Conservation (phyloP, 2,329 filamentous ascomycete genomes). For the Aspergillus tubingensis region DNA sequence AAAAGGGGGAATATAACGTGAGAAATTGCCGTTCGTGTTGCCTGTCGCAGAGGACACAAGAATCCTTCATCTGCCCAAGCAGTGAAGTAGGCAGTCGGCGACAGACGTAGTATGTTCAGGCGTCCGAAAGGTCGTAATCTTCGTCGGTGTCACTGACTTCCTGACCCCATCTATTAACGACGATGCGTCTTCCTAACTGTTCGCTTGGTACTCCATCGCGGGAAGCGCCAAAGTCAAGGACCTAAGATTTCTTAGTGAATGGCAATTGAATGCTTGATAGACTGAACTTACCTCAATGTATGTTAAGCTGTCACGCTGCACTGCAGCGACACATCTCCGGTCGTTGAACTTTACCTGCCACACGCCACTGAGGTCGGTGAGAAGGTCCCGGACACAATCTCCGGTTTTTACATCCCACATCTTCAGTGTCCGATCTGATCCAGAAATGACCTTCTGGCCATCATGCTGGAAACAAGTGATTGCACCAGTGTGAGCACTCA, state of each 20-base stretch:
- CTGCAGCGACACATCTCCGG: slow-evolving; percentile 89
- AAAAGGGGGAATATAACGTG: slow-evolving; percentile 7
- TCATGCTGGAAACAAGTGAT: slow-evolving; percentile 99
- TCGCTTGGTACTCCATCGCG: slow-evolving; percentile 80
- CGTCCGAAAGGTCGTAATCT: slow-evolving; percentile 34
- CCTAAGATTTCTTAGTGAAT: slow-evolving; percentile 56
- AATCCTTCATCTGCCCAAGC: neutral
- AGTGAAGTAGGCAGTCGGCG: neutral
- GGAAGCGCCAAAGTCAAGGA: slow-evolving; percentile 93
- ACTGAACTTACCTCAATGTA: slow-evolving; percentile 81
- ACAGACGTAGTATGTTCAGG: neutral
- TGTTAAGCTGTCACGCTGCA: slow-evolving; percentile 87
- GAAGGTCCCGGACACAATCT: slow-evolving; percentile 86
- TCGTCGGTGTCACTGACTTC: slow-evolving; percentile 40
- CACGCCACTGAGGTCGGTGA: slow-evolving; percentile 92
- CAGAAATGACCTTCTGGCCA: slow-evolving; percentile 92
- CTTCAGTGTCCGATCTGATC: slow-evolving; percentile 92
- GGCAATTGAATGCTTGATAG: neutral
- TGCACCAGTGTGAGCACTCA: slow-evolving; percentile 92
- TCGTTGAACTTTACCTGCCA: slow-evolving; percentile 99
- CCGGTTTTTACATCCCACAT: slow-evolving; percentile 97
- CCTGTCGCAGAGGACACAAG: neutral
- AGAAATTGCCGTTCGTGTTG: slow-evolving; percentile 8
- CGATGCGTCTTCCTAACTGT: slow-evolving; percentile 76
- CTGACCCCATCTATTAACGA: slow-evolving; percentile 45